Evolutionary conservation across 2,329 filamentous ascomycete species (phyloP).

Genomic region (Phaeosphaeriaceae sp.): DNA sequence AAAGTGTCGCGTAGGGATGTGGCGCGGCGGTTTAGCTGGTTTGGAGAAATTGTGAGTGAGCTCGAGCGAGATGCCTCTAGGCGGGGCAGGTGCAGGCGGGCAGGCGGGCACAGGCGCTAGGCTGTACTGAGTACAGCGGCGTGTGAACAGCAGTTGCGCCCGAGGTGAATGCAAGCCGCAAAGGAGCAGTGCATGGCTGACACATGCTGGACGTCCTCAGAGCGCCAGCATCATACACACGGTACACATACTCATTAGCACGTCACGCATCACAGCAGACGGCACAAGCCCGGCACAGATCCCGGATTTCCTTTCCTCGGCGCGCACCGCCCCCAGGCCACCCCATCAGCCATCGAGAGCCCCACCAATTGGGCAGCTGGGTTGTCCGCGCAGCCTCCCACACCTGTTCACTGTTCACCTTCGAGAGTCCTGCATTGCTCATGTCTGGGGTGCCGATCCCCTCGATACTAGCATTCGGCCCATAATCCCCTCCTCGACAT

Average conservation of each 20-base stretch:
- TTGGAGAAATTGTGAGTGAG: conserved; percentile 11
- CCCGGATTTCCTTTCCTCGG: conserved; percentile 30
- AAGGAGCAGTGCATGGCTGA: conserved; percentile 9
- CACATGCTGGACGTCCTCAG: not conserved
- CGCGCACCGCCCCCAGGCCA: conserved; percentile 36
- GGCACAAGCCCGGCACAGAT: conserved; percentile 21
- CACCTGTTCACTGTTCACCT: no score
- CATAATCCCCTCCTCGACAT: conserved; percentile 11
- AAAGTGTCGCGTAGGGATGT: not conserved
- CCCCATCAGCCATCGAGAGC: conserved; percentile 20
- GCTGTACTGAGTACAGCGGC: conserved; percentile 25
- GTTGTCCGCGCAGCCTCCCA: conserved; percentile 30
- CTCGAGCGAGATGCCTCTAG: conserved; percentile 30
- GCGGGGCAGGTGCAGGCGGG: conserved; percentile 29
- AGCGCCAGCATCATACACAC: conserved; percentile 1
- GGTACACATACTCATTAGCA: not conserved
- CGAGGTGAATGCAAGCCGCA: conserved; percentile 15
- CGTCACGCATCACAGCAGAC: not conserved
- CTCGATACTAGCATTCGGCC: conserved; percentile 20
- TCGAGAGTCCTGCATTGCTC: conserved; percentile 23
- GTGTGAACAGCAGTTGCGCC: conserved; percentile 29
- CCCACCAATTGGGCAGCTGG: conserved; percentile 23
- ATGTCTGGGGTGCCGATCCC: conserved; percentile 35
- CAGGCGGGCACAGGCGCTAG: conserved; percentile 26
- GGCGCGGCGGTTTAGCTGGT: not conserved